phyloP scores from a whole-genome alignment of 208 protist genomes.

The Sergeia podlipaevii region DNA sequence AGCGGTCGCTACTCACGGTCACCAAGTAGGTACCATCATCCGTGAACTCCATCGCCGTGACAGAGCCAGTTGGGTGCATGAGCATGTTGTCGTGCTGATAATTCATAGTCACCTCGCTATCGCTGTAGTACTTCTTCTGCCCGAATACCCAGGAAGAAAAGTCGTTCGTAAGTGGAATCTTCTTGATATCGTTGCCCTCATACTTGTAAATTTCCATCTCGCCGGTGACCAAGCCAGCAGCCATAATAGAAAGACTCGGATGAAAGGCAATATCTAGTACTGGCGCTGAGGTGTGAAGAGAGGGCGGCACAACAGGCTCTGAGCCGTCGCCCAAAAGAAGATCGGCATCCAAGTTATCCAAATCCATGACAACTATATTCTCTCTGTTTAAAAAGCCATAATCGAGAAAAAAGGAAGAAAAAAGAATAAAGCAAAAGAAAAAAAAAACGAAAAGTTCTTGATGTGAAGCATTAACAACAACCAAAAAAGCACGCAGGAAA shows the following conservation, averaged over 20 bases:
- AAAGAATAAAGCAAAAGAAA: background rate
- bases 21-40: conserved; percentile 84
- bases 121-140: conserved; percentile 28
- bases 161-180: conserved; percentile 57
- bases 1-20: conserved; percentile 74
- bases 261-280: conserved; percentile 83
- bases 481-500: no score
- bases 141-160: conserved; percentile 71
- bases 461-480: no score
- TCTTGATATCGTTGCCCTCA: conserved; percentile 49
- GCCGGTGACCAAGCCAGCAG: conserved; percentile 72
- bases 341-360: conserved; percentile 41
- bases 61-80: conserved; percentile 72
- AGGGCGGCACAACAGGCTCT: conserved; percentile 50
- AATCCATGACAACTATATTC: conserved; percentile 40
- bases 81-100: conserved; percentile 68
- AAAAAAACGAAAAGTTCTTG: no score
- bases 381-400: no score
- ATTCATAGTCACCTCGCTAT: conserved; percentile 43
- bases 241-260: conserved; percentile 63
- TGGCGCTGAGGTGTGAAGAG: conserved; percentile 44
- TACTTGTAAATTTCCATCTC: conserved; percentile 84
- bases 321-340: conserved; percentile 61
- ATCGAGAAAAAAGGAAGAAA: background rate
- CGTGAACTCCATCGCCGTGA: conserved; percentile 86